phyloP scores from a whole-genome alignment of 768 basidiomycete species.

The Paxillus involutus region DNA sequence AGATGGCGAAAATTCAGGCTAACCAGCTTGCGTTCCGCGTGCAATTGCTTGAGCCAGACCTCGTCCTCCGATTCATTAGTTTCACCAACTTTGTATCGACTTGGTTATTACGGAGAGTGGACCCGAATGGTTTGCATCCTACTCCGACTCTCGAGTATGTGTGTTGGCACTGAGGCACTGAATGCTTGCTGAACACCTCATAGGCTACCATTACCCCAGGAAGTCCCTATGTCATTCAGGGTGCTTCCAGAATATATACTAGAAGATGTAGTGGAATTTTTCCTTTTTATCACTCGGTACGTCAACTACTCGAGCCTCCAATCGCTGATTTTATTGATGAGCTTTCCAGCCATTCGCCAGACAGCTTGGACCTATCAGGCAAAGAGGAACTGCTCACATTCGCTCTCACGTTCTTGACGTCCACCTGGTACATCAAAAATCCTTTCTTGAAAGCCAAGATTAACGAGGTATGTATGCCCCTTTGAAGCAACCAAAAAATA shows the following conservation, averaged over 20 bases:
- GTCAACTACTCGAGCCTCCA: constrained; percentile 17
- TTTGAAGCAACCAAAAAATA: not conserved
- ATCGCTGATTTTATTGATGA: not conserved
- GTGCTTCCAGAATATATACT: constrained; percentile 92
- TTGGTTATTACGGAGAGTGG: constrained; percentile 90
- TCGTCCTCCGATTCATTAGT: constrained; percentile 72
- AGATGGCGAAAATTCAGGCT: constrained; percentile 69
- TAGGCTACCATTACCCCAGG: constrained; percentile 82
- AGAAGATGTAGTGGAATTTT: constrained; percentile 91
- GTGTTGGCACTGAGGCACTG: not conserved
- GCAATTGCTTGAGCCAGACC: constrained; percentile 84
- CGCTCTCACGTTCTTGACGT: constrained; percentile 85
- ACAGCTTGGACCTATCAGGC: constrained; percentile 80
- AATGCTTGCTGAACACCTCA: constrained; percentile 6
- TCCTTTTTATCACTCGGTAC: constrained; percentile 80
- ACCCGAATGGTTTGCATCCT: constrained; percentile 79
- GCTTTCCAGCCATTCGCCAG: constrained; percentile 57
- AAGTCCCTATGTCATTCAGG: constrained; percentile 82
- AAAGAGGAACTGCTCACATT: constrained; percentile 88
- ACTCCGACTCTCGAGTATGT: constrained; percentile 64
- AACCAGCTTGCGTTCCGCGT: constrained; percentile 80
- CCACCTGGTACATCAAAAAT: constrained; percentile 98
- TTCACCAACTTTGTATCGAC: constrained; percentile 91
- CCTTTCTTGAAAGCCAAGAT: constrained; percentile 97
- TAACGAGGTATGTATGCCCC: constrained; percentile 74